These are phyloP conservation scores for Malassezia psittaci DNA, from an alignment of 1,284 basidiomycete species.

Conservation along the genomic window DNA sequence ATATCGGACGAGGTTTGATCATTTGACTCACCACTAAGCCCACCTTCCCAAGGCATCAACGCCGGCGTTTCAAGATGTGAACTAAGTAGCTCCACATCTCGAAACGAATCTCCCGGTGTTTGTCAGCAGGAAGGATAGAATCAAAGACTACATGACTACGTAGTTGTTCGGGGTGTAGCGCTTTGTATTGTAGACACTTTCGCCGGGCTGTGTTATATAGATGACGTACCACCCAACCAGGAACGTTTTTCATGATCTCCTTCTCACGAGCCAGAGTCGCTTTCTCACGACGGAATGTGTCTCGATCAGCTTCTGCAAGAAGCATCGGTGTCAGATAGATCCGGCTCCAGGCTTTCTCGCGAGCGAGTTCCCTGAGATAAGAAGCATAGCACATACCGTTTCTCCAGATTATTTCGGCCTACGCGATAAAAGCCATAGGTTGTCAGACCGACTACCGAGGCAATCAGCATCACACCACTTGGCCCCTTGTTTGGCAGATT, in stretches of 20 bases:
- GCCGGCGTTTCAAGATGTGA: too few relatives aligned
- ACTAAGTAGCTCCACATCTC: too few relatives aligned
- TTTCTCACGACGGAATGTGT: slow-evolving; percentile 69
- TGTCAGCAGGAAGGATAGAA: neutral
- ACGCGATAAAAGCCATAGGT: slow-evolving; percentile 85
- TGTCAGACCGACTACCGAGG: slow-evolving; percentile 71
- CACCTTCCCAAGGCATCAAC: too few relatives aligned
- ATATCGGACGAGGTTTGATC: too few relatives aligned
- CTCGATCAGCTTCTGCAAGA: slow-evolving; percentile 84
- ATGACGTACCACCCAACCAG: slow-evolving; percentile 59
- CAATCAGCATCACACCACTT: slow-evolving; percentile 74
- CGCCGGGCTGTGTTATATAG: slow-evolving; percentile 55
- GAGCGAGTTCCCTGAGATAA: slow-evolving; percentile 67
- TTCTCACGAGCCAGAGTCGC: slow-evolving; percentile 71
- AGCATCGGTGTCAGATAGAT: slow-evolving; percentile 81
- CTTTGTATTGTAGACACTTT: slow-evolving; percentile 74
- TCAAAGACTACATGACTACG: slow-evolving; percentile 48
- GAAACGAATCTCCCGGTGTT: neutral
- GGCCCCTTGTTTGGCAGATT: slow-evolving; percentile 88
- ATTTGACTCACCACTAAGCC: too few relatives aligned
- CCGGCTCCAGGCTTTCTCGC: slow-evolving; percentile 90
- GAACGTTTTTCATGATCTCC: slow-evolving; percentile 91
- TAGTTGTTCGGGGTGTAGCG: slow-evolving; percentile 60
- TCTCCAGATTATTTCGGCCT: slow-evolving; percentile 80
- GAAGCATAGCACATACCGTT: slow-evolving; percentile 58